Conservation (phyloP, 352 stramenopile genomes). For the Pythium scleroteichum region DNA sequence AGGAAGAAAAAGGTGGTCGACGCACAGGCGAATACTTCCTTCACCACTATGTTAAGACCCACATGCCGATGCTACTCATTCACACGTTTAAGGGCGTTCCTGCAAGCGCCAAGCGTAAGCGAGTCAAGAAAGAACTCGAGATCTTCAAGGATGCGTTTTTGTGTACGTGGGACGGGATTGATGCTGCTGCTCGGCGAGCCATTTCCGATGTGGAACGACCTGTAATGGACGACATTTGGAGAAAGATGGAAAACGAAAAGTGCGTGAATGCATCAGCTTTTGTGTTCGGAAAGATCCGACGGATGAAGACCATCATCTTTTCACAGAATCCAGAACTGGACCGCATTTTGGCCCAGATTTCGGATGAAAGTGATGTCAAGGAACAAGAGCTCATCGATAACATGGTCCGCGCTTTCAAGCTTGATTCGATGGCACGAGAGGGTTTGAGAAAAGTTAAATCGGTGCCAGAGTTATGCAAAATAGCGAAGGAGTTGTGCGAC, state of each 20-base stretch:
- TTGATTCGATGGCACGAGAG: slow-evolving; percentile 80
- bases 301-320: slow-evolving; percentile 40
- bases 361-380: slow-evolving; percentile 63
- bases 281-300: slow-evolving; percentile 40
- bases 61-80: slow-evolving; percentile 73
- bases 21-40: slow-evolving; percentile 79
- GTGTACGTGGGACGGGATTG: slow-evolving; percentile 79
- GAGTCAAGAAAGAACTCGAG: slow-evolving; percentile 51
- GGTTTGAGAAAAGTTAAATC: slow-evolving; percentile 63
- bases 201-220: slow-evolving; percentile 74
- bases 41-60: slow-evolving; percentile 80
- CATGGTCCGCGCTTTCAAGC: slow-evolving; percentile 73
- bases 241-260: slow-evolving; percentile 46
- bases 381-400: slow-evolving; percentile 52
- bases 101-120: slow-evolving; percentile 53
- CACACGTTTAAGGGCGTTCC: slow-evolving; percentile 42
- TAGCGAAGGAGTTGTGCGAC: slow-evolving; percentile 76
- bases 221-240: slow-evolving; percentile 80
- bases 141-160: slow-evolving; percentile 80
- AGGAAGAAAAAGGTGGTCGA: slow-evolving; percentile 66
- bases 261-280: slow-evolving; percentile 37
- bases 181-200: slow-evolving; percentile 57
- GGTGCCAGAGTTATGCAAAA: slow-evolving; percentile 62
- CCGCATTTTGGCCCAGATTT: slow-evolving; percentile 51
- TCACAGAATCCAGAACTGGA: slow-evolving; percentile 36